Base-by-base conservation (phyloP, 352 stramenopile species). In the Albugo candida region DNA sequence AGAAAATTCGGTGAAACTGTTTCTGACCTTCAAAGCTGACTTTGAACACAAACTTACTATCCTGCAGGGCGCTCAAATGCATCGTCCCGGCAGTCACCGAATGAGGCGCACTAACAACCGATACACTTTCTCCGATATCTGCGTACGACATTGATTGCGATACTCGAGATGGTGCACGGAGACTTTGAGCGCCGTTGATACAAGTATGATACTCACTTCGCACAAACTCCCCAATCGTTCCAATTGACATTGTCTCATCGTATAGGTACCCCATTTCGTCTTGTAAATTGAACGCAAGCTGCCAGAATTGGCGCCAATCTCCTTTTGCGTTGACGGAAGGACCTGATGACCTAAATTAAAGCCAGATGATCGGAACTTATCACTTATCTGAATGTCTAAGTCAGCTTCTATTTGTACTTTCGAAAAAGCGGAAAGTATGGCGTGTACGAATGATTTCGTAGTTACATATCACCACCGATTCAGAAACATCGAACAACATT, bases 141-240 rank as follows among this genome's bases (percentile, higher is more conserved):
- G 76, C 70, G 45, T 89, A 92, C 27, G 75, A 70, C 36, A 64
- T 67, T 13, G 76, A 19, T 41, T 34, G 19, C 12, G 38, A 27
- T 18, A 31, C 24, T 8, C 24, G 24, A 8, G 24, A 10, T 8
- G 24, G 3, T 31, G 24, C 3, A 31, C 24, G 24, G 3, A 31
- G 24, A 31, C 24, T 8, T 8, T 31, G 24, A 8, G 3, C 34
- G 14, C 38, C 24, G 14, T 51, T 13, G 48, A 45, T 20, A 14
- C 34, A 31, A 31, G 24, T 8, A 31, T 8, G 24, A 31, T 71
- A 82, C 56, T 93, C 80, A 41, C 64, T 85, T 13, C 80, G 78
- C 50, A 89, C 78, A 47, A 93, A 93, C 37, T 92, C 80, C 48
- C 91, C 80, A 41, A 93, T 93, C 3, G 80, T 93, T 13, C 78